Conservation (phyloP, 805 yeast species). For the Wickerhamomyces bisporus region DNA sequence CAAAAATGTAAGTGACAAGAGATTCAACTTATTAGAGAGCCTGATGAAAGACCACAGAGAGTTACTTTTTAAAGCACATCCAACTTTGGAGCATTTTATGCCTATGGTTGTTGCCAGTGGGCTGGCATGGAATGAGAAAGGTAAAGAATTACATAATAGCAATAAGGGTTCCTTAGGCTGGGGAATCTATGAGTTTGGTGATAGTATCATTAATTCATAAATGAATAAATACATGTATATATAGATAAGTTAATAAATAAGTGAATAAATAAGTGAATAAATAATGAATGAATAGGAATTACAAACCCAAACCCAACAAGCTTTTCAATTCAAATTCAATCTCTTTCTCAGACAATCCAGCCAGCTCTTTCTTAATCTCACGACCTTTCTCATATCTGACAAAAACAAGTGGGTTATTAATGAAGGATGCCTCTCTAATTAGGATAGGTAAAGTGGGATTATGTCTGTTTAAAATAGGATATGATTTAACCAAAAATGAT, state of each 20-base stretch:
- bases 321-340: constrained; percentile 21
- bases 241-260: constrained; percentile 1
- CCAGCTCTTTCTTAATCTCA: constrained; percentile 30
- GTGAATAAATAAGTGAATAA: constrained; percentile 2
- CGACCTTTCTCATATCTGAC: constrained; percentile 55
- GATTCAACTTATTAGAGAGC: constrained; percentile 33
- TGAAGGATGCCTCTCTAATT: constrained; percentile 62
- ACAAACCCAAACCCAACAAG: constrained; percentile 9
- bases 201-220: constrained; percentile 8
- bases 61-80: constrained; percentile 55
- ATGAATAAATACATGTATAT: background rate
- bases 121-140: constrained; percentile 35
- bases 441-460: constrained; percentile 69
- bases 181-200: constrained; percentile 57
- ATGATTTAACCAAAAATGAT: constrained; percentile 55
- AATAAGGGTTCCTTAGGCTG: constrained; percentile 53
- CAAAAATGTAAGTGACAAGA: constrained; percentile 22
- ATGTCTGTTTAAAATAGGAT: constrained; percentile 57
- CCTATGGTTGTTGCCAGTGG: constrained; percentile 64
- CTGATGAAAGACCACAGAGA: constrained; percentile 27
- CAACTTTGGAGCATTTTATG: constrained; percentile 69
- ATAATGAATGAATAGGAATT: constrained; percentile 3
- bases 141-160: constrained; percentile 41
- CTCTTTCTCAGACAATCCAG: constrained; percentile 26
- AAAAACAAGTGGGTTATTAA: constrained; percentile 59